A percentile compares a stretch with the other conserved stretches of the same genome.
Conservation (phyloP, 163 green algal genomes). For the Scenedesmus sp. region DNA sequence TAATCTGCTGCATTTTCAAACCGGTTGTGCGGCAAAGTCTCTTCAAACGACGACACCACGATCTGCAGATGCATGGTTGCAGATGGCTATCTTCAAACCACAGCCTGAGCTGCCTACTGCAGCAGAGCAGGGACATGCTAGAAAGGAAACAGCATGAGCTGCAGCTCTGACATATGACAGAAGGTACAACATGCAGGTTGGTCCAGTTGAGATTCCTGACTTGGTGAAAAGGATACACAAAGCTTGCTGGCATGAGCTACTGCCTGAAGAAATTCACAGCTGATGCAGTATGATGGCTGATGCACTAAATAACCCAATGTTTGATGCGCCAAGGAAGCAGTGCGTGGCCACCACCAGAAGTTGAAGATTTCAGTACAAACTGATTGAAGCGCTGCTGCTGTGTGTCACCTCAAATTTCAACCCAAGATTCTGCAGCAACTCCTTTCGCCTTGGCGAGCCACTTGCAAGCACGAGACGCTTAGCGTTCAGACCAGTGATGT, state of each 20-base stretch:
- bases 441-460: conserved; percentile 73
- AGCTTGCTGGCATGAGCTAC: neutral
- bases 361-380: too few relatives aligned
- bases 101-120: neutral
- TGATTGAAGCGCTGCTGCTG: too few relatives aligned
- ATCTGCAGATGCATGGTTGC: conserved; percentile 37
- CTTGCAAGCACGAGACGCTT: conserved; percentile 81
- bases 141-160: neutral
- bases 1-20: conserved; percentile 75
- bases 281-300: too few relatives aligned
- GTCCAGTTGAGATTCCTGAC: neutral
- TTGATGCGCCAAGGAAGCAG: too few relatives aligned
- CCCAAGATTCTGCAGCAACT: conserved; percentile 82
- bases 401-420: conserved; percentile 74
- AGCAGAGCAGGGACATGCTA: neutral
- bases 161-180: neutral
- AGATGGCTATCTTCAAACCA: neutral
- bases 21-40: conserved; percentile 77
- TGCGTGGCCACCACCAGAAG: too few relatives aligned
- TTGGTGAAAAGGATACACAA: neutral
- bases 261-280: too few relatives aligned
- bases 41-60: conserved; percentile 79
- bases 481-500: conserved; percentile 63
- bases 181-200: neutral
- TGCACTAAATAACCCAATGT: too few relatives aligned